phyloP scores from a whole-genome alignment of 1,139 yeast genomes.

The Taiozyma onychis region DNA sequence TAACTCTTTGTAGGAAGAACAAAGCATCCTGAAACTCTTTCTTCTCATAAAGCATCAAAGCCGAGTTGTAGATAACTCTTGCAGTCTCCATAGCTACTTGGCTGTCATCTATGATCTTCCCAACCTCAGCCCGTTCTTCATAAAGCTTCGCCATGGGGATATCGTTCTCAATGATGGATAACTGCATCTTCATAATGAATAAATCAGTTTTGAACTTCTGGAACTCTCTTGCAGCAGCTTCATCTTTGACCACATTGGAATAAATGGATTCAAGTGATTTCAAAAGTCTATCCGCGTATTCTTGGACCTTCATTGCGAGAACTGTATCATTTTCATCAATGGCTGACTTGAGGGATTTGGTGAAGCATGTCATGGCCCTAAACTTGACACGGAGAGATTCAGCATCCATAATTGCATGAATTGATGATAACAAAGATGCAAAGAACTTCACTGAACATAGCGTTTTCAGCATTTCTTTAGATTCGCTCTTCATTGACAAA shows the following conservation, averaged over 20 bases:
- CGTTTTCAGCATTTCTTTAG: slow-evolving; percentile 4
- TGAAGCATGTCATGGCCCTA: slow-evolving; percentile 22
- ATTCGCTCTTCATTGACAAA: slow-evolving; percentile 14
- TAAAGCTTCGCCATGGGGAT: slow-evolving; percentile 24
- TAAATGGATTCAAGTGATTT: slow-evolving; percentile 12
- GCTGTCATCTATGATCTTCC: background rate
- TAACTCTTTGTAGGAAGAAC: slow-evolving; percentile 17
- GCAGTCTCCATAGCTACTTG: slow-evolving; percentile 13
- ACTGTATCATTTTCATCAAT: slow-evolving; percentile 14
- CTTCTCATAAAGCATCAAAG: slow-evolving; percentile 15
- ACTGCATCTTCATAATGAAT: slow-evolving; percentile 22
- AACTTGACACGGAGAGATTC: slow-evolving; percentile 16
- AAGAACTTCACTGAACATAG: slow-evolving; percentile 23
- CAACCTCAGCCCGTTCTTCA: slow-evolving; percentile 22
- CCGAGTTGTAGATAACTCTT: slow-evolving; percentile 23
- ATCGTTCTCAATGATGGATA: slow-evolving; percentile 20
- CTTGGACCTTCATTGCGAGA: slow-evolving; percentile 16
- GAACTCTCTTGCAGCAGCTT: slow-evolving; percentile 6
- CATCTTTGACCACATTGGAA: slow-evolving; percentile 8
- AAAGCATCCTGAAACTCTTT: slow-evolving; percentile 13
- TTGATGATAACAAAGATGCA: slow-evolving; percentile 22
- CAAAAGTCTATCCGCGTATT: slow-evolving; percentile 17
- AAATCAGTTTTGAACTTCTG: slow-evolving; percentile 15
- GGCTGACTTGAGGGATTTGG: slow-evolving; percentile 16
- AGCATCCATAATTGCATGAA: slow-evolving; percentile 21